Evolutionary conservation across 495 filamentous ascomycete species (phyloP), one percentile per base, ranked within the genome.

Genomic region (Umbilicaria muhlenbergii): DNA sequence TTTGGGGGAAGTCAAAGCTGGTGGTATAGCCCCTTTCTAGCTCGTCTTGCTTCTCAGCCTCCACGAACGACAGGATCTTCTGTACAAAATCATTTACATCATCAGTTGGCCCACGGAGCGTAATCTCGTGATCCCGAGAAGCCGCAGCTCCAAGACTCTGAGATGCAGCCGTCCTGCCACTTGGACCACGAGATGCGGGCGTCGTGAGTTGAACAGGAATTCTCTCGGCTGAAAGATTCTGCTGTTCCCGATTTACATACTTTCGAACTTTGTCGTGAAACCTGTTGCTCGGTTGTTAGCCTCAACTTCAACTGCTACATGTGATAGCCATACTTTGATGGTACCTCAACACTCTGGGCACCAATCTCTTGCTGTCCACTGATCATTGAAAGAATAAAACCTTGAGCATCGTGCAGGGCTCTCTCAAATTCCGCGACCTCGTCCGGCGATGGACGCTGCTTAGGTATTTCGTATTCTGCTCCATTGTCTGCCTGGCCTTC

Each of bases 1-100:
- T 93, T 52, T 91, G 81, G 5, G 91, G 91, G 66, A 88, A 99
- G 42, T 91, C 85, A 48, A 94, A 96, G 34, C 75, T 75, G 35
- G 78, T 69, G 4, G 76, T 83, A 61, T 87, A 86, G 24, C 83
- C 86, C 38, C 87, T 79, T 61, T 94, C 86, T 47, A 84, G 76
- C 53, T 94, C 85, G 49, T 94, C 85, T 59, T 81, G 71, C 62
- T 82, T 80, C 59, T 91, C 85, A 48, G 86, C 75, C 36, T 78
- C 78, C 32, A 96, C 64, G 54, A 95, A 96, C 11, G 69, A 71
- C 21, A 70, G 57, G 39, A 91, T 71, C 61, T 83, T 87, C 5
- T 70, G 63, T 16, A 65, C 67, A 19, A 94, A 73, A 1, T 77
- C 71, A 14, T 81, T 73, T 12, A 94, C 86, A 42, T 69, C 68